A percentile compares a stretch with the other conserved stretches of the same genome.
phyloP scores from a whole-genome alignment of 495 filamentous ascomycete genomes.

The Neurospora sp. region DNA sequence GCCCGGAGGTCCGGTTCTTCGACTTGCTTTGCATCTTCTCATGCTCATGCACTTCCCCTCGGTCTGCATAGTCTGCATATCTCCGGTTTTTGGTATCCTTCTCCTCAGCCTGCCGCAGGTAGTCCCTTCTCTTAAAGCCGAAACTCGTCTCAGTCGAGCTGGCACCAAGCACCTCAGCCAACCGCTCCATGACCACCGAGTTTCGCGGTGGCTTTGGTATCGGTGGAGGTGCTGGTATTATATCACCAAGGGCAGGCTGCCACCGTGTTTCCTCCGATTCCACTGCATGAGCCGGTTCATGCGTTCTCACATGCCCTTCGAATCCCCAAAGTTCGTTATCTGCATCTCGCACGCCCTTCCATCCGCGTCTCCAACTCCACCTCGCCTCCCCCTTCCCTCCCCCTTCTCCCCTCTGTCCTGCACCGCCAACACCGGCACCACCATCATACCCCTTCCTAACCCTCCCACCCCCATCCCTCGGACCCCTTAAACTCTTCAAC shows the following conservation, averaged over 20 bases:
- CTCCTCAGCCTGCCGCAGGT: neutral
- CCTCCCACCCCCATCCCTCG: neutral
- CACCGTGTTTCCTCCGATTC: neutral
- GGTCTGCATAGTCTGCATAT: neutral
- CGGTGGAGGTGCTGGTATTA: neutral
- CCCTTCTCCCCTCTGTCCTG: neutral
- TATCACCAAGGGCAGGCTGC: neutral
- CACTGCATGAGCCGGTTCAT: no score
- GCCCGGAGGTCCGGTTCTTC: neutral
- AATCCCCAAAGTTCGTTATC: neutral
- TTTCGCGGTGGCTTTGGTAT: neutral
- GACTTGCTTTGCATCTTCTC: neutral
- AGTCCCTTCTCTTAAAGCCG: neutral
- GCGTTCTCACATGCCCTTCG: neutral
- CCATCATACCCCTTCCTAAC: neutral
- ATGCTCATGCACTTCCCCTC: neutral
- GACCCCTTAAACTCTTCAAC: neutral
- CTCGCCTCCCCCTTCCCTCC: neutral
- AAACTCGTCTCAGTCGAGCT: neutral
- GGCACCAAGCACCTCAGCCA: neutral
- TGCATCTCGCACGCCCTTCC: neutral
- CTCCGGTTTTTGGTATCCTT: neutral
- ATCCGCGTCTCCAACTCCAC: neutral
- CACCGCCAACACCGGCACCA: neutral
- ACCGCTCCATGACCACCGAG: neutral